Evolutionary conservation across 2,329 filamentous ascomycete species (phyloP), one percentile per base, ranked within the genome.

Genomic region (Zalaria obscura): DNA sequence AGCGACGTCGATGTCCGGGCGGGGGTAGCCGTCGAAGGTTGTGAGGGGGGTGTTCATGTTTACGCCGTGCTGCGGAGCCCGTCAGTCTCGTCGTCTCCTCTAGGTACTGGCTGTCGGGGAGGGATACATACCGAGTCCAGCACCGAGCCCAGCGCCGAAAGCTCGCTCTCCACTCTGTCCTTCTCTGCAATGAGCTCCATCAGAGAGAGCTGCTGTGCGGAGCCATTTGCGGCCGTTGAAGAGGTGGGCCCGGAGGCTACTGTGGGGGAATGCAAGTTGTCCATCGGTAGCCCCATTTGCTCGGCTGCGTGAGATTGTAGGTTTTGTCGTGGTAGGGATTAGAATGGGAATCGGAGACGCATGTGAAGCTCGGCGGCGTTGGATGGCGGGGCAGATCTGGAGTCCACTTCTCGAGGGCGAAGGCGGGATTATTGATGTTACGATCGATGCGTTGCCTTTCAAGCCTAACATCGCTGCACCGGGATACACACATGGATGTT

Each of bases 1-100:
- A 26, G 91, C 82, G 47, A 98, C 83, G 60, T 98, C 91, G 48
- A 98, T 80, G 62, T 98, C 91, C 53, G 84, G 80, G 57, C 91
- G 76, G 28, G 91, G 91, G 58, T 85, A 98, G 38, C 91, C 91
- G 63, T 96, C 91, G 46, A 78, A 75, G 9, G 89, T 95, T 25
- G 86, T 76, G 33, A 98, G 75, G 44, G 77, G 72, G 5, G 91
- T 95, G 53, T 81, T 80, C 91, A 98, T 98, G 54, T 83, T 80
- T 40, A 94, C 89, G 36, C 82, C 79, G 68, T 96, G 89, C 88
- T 95, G 37, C n/a, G 49, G 33, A 53, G 38, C 50, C 28, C 40
- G 25, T 44, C 41, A 43, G 36, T 27, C 42, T 26, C 18, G 38
- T 36, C 7, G 18, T 29, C 25, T 42, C n/a, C n/a, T n/a, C n/a